A percentile compares a stretch with the other conserved stretches of the same genome.
Evolutionary conservation across 306 rosid species (phyloP).

Genomic region (Vigna unguiculata): DNA sequence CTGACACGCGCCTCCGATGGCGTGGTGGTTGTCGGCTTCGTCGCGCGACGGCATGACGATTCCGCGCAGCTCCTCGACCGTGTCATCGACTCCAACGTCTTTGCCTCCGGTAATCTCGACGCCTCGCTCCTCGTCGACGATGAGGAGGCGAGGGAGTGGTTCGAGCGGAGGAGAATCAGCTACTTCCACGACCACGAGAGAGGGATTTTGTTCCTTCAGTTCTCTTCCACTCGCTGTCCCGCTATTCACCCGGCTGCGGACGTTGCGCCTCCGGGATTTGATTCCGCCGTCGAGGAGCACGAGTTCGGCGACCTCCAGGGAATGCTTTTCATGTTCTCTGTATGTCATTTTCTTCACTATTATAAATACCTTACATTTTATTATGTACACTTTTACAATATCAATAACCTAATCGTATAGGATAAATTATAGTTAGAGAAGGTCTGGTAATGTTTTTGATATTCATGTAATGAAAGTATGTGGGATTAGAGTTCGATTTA

Average conservation of each 20-base stretch:
- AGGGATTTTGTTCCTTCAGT: conserved; percentile 74
- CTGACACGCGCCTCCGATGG: conserved; percentile 62
- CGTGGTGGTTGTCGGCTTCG: conserved; percentile 85
- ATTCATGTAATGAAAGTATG: neutral
- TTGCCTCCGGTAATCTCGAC: conserved; percentile 79
- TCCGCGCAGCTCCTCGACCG: conserved; percentile 79
- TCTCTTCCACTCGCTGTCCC: conserved; percentile 50
- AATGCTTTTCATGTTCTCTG: conserved; percentile 94
- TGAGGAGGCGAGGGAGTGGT: conserved; percentile 69
- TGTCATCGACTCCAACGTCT: conserved; percentile 72
- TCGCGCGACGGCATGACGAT: conserved; percentile 59
- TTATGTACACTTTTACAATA: neutral
- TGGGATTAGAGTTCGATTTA: conserved; percentile 36
- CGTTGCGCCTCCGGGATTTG: conserved; percentile 52
- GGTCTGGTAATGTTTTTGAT: neutral
- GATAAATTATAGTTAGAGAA: neutral
- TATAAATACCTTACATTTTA: neutral
- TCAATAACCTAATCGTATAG: neutral
- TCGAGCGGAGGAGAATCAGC: conserved; percentile 69
- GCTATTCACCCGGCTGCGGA: conserved; percentile 43
- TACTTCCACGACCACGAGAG: conserved; percentile 68
- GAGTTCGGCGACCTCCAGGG: conserved; percentile 83
- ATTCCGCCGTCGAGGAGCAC: conserved; percentile 64
- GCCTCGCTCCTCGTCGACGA: conserved; percentile 55
- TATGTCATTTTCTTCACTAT: conserved; percentile 49